Evolutionary conservation across 495 filamentous ascomycete species (phyloP).

Genomic region (Podospora didyma): DNA sequence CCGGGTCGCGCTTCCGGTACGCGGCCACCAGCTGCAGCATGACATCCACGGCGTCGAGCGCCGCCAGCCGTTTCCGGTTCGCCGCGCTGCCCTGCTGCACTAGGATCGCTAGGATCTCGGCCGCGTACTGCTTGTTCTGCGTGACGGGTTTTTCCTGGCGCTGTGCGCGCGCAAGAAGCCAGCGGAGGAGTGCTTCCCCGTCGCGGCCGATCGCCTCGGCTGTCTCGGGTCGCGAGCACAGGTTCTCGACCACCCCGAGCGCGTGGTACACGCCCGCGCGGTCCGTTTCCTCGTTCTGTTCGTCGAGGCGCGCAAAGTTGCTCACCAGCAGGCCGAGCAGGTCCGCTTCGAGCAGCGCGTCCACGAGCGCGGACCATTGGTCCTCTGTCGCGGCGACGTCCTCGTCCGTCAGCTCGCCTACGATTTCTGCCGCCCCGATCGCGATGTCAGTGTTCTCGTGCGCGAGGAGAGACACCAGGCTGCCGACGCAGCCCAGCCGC

Average conservation of each 20-base stretch:
- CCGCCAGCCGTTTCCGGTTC: slow-evolving; percentile 61
- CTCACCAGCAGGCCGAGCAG: slow-evolving; percentile 76
- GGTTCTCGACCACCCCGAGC: slow-evolving; percentile 77
- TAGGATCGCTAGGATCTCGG: slow-evolving; percentile 87
- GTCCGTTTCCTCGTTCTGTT: slow-evolving; percentile 66
- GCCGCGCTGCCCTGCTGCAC: slow-evolving; percentile 50
- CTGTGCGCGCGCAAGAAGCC: slow-evolving; percentile 63
- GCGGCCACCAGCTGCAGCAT: slow-evolving; percentile 78
- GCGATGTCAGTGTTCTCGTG: slow-evolving; percentile 98
- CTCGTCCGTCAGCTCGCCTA: slow-evolving; percentile 90
- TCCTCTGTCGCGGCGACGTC: slow-evolving; percentile 80
- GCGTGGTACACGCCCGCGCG: slow-evolving; percentile 82
- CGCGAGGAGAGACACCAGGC: slow-evolving; percentile 74
- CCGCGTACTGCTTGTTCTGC: slow-evolving; percentile 95
- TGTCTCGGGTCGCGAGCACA: slow-evolving; percentile 64
- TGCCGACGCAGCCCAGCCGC: slow-evolving; percentile 69
- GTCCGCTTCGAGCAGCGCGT: slow-evolving; percentile 78
- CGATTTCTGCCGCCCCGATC: slow-evolving; percentile 84
- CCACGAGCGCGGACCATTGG: slow-evolving; percentile 79
- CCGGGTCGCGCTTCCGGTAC: slow-evolving; percentile 88
- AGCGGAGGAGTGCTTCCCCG: slow-evolving; percentile 61
- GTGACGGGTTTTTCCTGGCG: slow-evolving; percentile 36
- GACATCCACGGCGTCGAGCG: slow-evolving; percentile 69
- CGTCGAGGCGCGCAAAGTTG: slow-evolving; percentile 81
- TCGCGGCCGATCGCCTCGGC: slow-evolving; percentile 65